Evolutionary conservation across 2,329 filamentous ascomycete genomes (phyloP).

Genomic region (Hysterium pulicare): DNA sequence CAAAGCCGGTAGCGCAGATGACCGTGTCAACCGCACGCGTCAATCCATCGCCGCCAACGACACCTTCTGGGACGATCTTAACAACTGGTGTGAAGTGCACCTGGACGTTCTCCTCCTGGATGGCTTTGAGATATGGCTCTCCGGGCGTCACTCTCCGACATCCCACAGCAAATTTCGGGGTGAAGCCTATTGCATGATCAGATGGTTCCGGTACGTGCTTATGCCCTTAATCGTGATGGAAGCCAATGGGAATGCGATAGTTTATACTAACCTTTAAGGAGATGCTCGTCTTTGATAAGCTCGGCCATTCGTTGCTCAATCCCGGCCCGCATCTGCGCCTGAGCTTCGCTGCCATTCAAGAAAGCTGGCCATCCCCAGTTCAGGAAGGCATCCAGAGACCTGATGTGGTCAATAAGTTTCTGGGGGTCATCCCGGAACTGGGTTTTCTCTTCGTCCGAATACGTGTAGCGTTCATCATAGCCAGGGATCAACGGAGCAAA

Average conservation of each 20-base stretch:
- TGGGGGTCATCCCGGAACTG: neutral
- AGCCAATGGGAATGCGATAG: no score
- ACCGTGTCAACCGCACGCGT: neutral
- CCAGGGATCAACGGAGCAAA: no score
- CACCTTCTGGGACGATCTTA: neutral
- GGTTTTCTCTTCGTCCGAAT: neutral
- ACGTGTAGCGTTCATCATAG: no score
- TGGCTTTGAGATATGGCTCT: neutral
- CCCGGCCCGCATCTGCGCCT: neutral
- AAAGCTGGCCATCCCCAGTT: neutral
- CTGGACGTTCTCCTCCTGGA: neutral
- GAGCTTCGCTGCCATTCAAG: neutral
- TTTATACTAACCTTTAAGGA: no score
- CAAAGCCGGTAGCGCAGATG: neutral
- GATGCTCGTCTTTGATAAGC: neutral
- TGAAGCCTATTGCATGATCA: no score
- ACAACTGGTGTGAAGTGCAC: neutral
- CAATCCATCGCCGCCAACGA: neutral
- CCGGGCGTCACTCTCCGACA: slow-evolving; percentile 42
- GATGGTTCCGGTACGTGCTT: no score
- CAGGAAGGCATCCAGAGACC: neutral
- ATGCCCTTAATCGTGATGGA: no score
- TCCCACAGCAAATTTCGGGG: slow-evolving; percentile 45
- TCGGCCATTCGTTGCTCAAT: neutral
- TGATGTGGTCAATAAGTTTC: neutral